Evolutionary conservation across 768 basidiomycete genomes (phyloP).

Genomic region (Phanerodontia chrysosporium): DNA sequence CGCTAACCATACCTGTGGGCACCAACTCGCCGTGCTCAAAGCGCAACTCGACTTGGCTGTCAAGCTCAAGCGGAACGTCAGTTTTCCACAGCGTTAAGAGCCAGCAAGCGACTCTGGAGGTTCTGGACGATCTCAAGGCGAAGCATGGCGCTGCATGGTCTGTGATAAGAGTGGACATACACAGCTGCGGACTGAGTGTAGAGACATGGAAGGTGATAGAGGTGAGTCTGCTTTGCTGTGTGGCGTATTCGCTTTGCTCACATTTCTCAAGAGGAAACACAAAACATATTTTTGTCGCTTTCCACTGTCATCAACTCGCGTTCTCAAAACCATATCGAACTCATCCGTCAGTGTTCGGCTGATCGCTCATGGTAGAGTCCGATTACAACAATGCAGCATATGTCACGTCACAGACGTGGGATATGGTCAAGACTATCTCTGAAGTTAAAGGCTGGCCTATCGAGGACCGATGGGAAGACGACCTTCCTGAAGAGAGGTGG

Average conservation of each 20-base stretch:
- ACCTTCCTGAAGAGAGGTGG: slow-evolving; percentile 35
- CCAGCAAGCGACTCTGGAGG: slow-evolving; percentile 60
- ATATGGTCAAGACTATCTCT: slow-evolving; percentile 70
- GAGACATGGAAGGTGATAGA: slow-evolving; percentile 74
- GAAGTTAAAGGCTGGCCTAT: slow-evolving; percentile 73
- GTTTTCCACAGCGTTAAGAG: slow-evolving; percentile 86
- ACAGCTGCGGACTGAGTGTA: slow-evolving; percentile 82
- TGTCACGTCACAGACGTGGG: slow-evolving; percentile 64
- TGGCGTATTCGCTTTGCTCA: background rate
- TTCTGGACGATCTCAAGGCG: slow-evolving; percentile 56
- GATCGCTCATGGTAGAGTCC: slow-evolving; percentile 77
- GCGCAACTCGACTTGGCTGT: slow-evolving; percentile 84
- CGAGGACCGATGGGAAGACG: slow-evolving; percentile 53
- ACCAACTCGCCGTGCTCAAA: slow-evolving; percentile 79
- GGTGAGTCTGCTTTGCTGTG: slow-evolving; percentile 40
- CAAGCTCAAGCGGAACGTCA: slow-evolving; percentile 71
- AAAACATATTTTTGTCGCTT: slow-evolving; percentile 82
- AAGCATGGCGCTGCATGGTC: slow-evolving; percentile 57
- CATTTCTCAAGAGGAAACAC: slow-evolving; percentile 51
- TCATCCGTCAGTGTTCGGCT: slow-evolving; percentile 62
- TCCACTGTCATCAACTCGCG: slow-evolving; percentile 83
- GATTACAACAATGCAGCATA: slow-evolving; percentile 70
- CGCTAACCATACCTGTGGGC: slow-evolving; percentile 76
- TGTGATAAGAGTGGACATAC: slow-evolving; percentile 78
- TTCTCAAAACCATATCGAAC: slow-evolving; percentile 53